Evolutionary conservation across 2,329 filamentous ascomycete genomes (phyloP).

Genomic region (Bimuria novae-zelandiae): DNA sequence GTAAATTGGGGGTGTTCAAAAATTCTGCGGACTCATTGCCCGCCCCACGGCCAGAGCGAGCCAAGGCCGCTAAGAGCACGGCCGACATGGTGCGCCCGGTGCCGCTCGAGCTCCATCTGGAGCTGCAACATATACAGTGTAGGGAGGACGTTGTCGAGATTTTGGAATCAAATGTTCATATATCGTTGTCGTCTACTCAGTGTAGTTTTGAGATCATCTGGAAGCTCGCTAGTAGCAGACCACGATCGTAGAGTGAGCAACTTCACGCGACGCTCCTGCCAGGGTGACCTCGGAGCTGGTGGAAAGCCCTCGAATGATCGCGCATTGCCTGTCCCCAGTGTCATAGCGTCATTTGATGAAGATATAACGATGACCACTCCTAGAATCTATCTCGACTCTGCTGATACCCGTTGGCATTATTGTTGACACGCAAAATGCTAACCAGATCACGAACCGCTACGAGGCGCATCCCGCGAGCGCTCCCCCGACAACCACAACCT

Average conservation of each 20-base stretch:
- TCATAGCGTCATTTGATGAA: constrained; percentile 6
- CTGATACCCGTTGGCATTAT: constrained; percentile 5
- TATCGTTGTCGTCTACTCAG: neutral
- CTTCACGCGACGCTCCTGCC: neutral
- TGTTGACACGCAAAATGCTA: constrained; percentile 37
- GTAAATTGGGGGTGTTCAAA: constrained; percentile 23
- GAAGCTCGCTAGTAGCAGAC: neutral
- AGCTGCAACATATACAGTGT: neutral
- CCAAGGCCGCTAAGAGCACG: constrained; percentile 11
- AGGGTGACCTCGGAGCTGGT: constrained; percentile 5
- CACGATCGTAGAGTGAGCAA: neutral
- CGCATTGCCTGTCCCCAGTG: constrained; percentile 4
- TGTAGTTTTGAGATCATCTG: neutral
- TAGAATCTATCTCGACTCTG: constrained; percentile 10
- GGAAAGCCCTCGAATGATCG: constrained; percentile 25
- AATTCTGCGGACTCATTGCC: constrained; percentile 9
- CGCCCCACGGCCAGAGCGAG: neutral
- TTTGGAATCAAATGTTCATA: neutral
- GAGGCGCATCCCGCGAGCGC: constrained; percentile 37
- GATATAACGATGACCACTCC: constrained; percentile 30
- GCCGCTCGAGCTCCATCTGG: neutral
- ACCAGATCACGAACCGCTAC: constrained; percentile 40
- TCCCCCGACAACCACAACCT: constrained; percentile 18
- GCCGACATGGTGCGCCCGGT: neutral
- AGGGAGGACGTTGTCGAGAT: neutral